Evolutionary conservation across 768 basidiomycete species (phyloP).

Genomic region (Tephrocybe sp.): DNA sequence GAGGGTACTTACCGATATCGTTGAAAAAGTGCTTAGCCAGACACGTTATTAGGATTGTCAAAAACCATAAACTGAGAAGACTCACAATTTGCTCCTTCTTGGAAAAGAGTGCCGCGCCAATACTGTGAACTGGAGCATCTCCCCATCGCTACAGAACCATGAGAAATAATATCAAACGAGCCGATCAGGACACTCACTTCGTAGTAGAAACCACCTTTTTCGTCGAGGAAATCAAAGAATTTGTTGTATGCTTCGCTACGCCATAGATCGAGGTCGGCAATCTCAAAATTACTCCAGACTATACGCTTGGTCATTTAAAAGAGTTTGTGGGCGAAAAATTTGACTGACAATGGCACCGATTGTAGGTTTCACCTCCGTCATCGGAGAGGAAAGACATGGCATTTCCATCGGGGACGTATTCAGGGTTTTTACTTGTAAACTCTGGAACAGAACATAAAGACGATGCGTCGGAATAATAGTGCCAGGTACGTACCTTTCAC

Average conservation of each 20-base stretch:
- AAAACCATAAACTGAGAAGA: not conserved
- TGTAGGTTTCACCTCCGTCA: slow-evolving; percentile 71
- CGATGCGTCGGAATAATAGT: too few relatives aligned
- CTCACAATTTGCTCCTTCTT: slow-evolving; percentile 77
- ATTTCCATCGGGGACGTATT: slow-evolving; percentile 64
- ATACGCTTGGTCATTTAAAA: slow-evolving; percentile 6
- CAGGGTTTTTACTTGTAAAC: slow-evolving; percentile 67
- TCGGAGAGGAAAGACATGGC: slow-evolving; percentile 82
- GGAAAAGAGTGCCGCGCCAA: slow-evolving; percentile 88
- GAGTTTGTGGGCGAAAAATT: not conserved
- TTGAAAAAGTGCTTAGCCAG: slow-evolving; percentile 79
- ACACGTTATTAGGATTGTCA: not conserved
- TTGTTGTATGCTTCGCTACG: slow-evolving; percentile 77
- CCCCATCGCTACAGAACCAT: slow-evolving; percentile 72
- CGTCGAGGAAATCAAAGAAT: slow-evolving; percentile 83
- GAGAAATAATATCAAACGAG: not conserved
- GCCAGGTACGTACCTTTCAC: slow-evolving; percentile 53
- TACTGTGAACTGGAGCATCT: slow-evolving; percentile 88
- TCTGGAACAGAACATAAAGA: slow-evolving; percentile 39
- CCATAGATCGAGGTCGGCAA: slow-evolving; percentile 84
- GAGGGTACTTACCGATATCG: slow-evolving; percentile 61
- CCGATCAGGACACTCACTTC: slow-evolving; percentile 46
- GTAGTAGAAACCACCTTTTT: slow-evolving; percentile 85
- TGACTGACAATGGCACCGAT: slow-evolving; percentile 69
- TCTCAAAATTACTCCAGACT: slow-evolving; percentile 97